These are phyloP conservation scores for Iris pallida DNA, from an alignment of 116 monocot species.

Conservation along the genomic window DNA sequence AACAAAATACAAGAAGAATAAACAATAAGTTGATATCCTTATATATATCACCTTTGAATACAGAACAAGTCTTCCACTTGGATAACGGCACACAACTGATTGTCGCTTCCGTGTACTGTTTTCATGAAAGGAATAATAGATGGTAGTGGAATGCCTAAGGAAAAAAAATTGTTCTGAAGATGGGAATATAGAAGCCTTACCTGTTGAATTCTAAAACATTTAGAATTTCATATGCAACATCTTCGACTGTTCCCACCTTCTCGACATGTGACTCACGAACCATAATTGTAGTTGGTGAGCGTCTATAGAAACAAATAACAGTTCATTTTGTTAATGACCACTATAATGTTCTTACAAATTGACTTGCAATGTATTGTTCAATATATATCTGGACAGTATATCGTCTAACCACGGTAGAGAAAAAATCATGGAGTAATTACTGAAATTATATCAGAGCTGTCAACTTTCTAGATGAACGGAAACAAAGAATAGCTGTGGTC, in stretches of 20 bases:
- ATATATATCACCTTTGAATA: conserved; percentile 74
- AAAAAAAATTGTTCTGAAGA: background rate
- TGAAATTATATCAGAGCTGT: too few species aligned
- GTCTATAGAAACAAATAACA: conserved; percentile 30
- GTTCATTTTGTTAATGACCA: background rate
- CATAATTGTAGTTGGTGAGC: conserved; percentile 74
- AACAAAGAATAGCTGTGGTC: too few species aligned
- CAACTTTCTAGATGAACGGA: too few species aligned
- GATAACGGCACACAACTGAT: conserved; percentile 86
- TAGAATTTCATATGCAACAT: conserved; percentile 81
- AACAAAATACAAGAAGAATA: conserved; percentile 1
- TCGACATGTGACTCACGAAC: conserved; percentile 92
- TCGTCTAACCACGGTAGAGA: too few species aligned
- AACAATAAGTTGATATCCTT: conserved; percentile 1
- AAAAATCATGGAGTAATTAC: too few species aligned
- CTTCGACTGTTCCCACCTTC: conserved; percentile 77
- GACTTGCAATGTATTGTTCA: background rate
- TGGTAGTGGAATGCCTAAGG: background rate
- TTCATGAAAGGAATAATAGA: conserved; percentile 9
- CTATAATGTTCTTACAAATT: conserved; percentile 4
- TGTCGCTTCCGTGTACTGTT: conserved; percentile 92
- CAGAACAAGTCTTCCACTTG: conserved; percentile 84
- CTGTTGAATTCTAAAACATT: conserved; percentile 96
- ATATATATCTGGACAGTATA: too few species aligned
- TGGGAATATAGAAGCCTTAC: conserved; percentile 20